Evolutionary conservation across 768 basidiomycete genomes (phyloP), one percentile per base, ranked within the genome.

Genomic region (Pisolithus marmoratus): DNA sequence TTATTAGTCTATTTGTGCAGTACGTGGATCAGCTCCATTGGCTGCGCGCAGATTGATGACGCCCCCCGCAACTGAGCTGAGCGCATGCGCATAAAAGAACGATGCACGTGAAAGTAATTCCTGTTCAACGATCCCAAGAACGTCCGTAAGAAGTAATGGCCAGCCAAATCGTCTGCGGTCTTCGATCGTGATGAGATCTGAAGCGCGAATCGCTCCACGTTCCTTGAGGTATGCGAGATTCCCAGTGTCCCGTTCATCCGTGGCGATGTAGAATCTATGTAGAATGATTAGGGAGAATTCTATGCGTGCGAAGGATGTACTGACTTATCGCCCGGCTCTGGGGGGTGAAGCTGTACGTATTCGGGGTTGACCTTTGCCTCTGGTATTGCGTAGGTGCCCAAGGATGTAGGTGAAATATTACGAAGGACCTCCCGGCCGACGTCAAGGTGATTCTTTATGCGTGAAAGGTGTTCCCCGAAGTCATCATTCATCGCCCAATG

Each of bases 121-220:
- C 60, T 77, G 76, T 55, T 76, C 75, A 31, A 76, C 66, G 19
- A 77, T 54, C 8, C 69, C 73, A 15, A 72, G 63, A 9, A 77
- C 67, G 49, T 76, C 76, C 51, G 72, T 72, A 52, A 76, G 43
- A 50, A 77, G 51, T 45, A 76, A 40, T 8, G 69, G 64, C 76
- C 76, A 77, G 5, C 74, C 75, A 44, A 73, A 71, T 9, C 52
- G 63, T 42, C 70, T 64, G 11, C 71, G 67, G 51, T 77, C 75
- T 44, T 74, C 71, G 5, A 69, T 57, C 1, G 74, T 74, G 50
- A 77, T 60, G 34, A 77, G 63, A 52, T 77, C 76, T 15, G 60
- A 17, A 43, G 76, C 63, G 27, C 74, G 60, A 31, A 78, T 48
- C 1, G 66, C 75, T 7, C 73, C 71, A 9, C 68, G 59, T 20